Percentiles rank a stretch among this genome's conserved stretches.
These are phyloP conservation scores for Jamesozyma hellenica DNA, from an alignment of 805 yeast genomes.

Conservation along the genomic window DNA sequence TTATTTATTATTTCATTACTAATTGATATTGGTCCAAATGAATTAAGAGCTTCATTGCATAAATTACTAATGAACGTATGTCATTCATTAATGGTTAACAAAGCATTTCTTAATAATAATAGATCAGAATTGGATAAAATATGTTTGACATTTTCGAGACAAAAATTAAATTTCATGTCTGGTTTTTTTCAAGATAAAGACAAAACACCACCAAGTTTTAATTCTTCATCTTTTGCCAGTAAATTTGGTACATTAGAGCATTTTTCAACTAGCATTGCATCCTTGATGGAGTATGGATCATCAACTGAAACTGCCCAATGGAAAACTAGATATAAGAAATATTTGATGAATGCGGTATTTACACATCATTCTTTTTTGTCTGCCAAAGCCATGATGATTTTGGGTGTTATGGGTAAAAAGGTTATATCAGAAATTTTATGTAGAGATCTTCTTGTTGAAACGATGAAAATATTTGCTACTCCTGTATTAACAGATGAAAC, in stretches of 20 bases:
- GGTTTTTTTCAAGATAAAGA: slow-evolving; percentile 49
- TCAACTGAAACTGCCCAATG: slow-evolving; percentile 41
- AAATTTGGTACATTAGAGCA: slow-evolving; percentile 40
- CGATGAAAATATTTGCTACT: slow-evolving; percentile 27
- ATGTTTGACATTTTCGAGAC: slow-evolving; percentile 36
- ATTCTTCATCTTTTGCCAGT: slow-evolving; percentile 27
- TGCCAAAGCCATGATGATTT: slow-evolving; percentile 51
- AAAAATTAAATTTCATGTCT: slow-evolving; percentile 54
- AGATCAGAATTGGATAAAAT: slow-evolving; percentile 37
- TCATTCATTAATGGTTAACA: slow-evolving; percentile 57
- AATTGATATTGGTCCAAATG: slow-evolving; percentile 37
- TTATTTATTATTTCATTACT: slow-evolving; percentile 53
- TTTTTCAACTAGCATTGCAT: slow-evolving; percentile 44
- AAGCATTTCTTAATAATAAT: slow-evolving; percentile 33
- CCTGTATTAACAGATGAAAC: slow-evolving; percentile 24
- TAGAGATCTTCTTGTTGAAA: slow-evolving; percentile 15
- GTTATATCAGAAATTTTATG: slow-evolving; percentile 51
- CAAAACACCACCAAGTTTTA: slow-evolving; percentile 25
- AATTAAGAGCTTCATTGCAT: slow-evolving; percentile 50
- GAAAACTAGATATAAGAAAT: slow-evolving; percentile 54
- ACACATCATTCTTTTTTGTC: slow-evolving; percentile 45
- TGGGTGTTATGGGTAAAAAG: slow-evolving; percentile 53
- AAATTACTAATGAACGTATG: slow-evolving; percentile 54
- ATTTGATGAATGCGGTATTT: slow-evolving; percentile 50
- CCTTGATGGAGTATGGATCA: slow-evolving; percentile 38